phyloP scores from a whole-genome alignment of 1,139 yeast species.

The Suhomyces maxii region DNA sequence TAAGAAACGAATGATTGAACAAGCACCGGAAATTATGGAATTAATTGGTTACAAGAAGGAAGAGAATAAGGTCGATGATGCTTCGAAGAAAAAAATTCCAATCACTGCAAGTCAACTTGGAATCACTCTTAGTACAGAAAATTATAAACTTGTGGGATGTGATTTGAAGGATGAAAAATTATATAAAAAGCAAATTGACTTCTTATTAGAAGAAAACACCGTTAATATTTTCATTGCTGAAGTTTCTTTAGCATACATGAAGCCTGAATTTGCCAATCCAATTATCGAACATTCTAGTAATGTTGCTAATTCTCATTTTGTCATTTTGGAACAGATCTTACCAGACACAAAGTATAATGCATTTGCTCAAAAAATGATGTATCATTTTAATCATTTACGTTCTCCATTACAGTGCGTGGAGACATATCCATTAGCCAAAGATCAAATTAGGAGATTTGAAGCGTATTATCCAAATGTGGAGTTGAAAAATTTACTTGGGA shows the following conservation, averaged over 20 bases:
- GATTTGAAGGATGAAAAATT: slow-evolving; percentile 54
- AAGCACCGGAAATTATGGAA: slow-evolving; percentile 45
- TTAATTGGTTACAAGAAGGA: slow-evolving; percentile 43
- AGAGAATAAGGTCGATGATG: no score
- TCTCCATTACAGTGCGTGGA: slow-evolving; percentile 72
- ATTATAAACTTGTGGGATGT: slow-evolving; percentile 68
- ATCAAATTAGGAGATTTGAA: slow-evolving; percentile 54
- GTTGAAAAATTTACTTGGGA: slow-evolving; percentile 55
- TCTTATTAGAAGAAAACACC: slow-evolving; percentile 25
- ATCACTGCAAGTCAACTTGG: slow-evolving; percentile 12
- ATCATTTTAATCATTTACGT: slow-evolving; percentile 64
- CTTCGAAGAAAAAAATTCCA: no score
- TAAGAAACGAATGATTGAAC: slow-evolving; percentile 53
- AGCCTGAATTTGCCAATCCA: slow-evolving; percentile 63
- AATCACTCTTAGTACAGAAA: slow-evolving; percentile 40
- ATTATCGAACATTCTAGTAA: slow-evolving; percentile 50
- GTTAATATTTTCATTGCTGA: slow-evolving; percentile 72
- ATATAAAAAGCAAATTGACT: slow-evolving; percentile 39
- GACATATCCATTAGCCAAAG: slow-evolving; percentile 51
- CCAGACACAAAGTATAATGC: slow-evolving; percentile 66
- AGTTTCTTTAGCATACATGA: slow-evolving; percentile 82
- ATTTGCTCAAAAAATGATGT: slow-evolving; percentile 73
- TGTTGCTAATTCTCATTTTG: slow-evolving; percentile 56
- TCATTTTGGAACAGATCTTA: slow-evolving; percentile 69
- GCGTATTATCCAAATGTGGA: slow-evolving; percentile 47